These are phyloP conservation scores for Hanseniaspora pseudoguilliermondii DNA, from an alignment of 805 yeast species.

Conservation along the genomic window DNA sequence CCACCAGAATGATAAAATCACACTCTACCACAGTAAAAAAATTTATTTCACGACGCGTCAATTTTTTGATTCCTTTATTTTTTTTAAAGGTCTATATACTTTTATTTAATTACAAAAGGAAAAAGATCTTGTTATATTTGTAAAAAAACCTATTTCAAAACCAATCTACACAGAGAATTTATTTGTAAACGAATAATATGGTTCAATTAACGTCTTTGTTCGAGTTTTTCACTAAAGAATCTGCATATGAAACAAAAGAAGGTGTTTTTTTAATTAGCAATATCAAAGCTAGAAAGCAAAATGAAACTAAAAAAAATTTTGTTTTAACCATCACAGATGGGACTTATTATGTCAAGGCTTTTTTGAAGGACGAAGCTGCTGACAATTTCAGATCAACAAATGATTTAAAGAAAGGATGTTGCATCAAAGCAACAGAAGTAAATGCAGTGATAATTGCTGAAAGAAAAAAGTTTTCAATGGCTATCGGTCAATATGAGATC, in stretches of 20 bases:
- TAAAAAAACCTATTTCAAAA: background rate
- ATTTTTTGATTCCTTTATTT: background rate
- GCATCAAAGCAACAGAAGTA: constrained; percentile 23
- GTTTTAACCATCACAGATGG: constrained; percentile 41
- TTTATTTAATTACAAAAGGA: background rate
- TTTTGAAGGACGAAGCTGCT: constrained; percentile 39
- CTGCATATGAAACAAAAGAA: constrained; percentile 1
- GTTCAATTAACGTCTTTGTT: constrained; percentile 1
- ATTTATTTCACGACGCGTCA: background rate
- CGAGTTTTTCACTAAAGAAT: background rate
- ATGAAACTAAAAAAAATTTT: constrained; percentile 15
- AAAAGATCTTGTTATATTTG: background rate
- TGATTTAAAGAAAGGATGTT: constrained; percentile 35
- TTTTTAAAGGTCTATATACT: background rate
- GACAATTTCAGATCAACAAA: constrained; percentile 31
- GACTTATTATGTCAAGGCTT: constrained; percentile 36
- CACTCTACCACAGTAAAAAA: background rate
- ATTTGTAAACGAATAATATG: background rate
- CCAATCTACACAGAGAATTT: background rate
- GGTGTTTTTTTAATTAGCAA: constrained; percentile 4
- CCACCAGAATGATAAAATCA: background rate
- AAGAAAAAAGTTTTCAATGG: constrained; percentile 36
- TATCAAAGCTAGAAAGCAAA: constrained; percentile 7
- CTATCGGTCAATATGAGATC: constrained; percentile 37
- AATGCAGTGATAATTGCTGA: constrained; percentile 27